These are phyloP conservation scores for Cryomyces minteri DNA, from an alignment of 495 filamentous ascomycete species.

Conservation along the genomic window DNA sequence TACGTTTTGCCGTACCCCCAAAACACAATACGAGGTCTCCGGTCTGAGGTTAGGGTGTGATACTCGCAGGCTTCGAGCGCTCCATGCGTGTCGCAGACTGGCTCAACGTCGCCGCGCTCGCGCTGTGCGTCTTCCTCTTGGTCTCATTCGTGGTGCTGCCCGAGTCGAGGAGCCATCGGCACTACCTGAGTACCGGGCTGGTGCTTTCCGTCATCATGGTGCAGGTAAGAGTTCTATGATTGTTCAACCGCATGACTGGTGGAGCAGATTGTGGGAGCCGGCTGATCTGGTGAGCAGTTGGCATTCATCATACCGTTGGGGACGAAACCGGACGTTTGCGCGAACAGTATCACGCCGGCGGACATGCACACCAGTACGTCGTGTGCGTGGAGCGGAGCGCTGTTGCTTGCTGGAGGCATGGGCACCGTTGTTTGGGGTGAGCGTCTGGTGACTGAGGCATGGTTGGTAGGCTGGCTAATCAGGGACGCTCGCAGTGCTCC, in stretches of 20 bases:
- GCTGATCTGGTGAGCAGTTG: conserved; percentile 7
- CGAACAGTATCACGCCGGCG: conserved; percentile 20
- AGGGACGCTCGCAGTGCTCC: conserved; percentile 9
- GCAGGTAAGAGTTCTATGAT: conserved; percentile 3
- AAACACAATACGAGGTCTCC: not conserved
- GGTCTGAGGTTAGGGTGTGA: not conserved
- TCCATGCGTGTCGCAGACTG: conserved; percentile 12
- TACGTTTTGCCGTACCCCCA: not conserved
- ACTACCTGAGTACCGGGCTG: conserved; percentile 19
- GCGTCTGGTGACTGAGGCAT: not conserved
- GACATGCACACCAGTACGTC: conserved; percentile 14
- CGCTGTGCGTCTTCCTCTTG: conserved; percentile 19
- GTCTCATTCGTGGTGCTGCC: conserved; percentile 19
- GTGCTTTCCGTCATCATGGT: conserved; percentile 15
- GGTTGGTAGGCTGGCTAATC: not conserved
- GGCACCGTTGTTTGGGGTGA: conserved; percentile 15
- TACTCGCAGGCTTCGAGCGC: not conserved
- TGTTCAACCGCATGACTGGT: not conserved
- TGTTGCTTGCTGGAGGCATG: conserved; percentile 14
- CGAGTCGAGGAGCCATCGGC: conserved; percentile 12
- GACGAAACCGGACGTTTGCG: conserved; percentile 13
- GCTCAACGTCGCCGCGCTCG: conserved; percentile 16
- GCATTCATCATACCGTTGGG: conserved; percentile 18
- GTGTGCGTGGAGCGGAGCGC: conserved; percentile 19
- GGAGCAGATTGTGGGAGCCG: not conserved